Base-by-base conservation (phyloP, 176 grass and related monocot species). In the Aegilops tauschii region DNA sequence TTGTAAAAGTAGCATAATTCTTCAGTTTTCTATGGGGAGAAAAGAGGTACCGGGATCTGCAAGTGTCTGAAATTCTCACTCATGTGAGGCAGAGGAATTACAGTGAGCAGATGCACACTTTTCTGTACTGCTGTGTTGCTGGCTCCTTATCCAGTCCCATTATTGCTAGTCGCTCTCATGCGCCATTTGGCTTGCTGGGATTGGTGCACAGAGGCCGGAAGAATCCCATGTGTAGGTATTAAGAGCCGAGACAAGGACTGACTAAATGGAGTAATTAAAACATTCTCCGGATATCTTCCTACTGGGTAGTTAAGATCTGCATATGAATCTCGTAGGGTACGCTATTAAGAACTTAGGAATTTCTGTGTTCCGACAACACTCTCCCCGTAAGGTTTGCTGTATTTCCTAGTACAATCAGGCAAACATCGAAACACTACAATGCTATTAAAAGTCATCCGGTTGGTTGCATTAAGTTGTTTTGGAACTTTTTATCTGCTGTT, bases 141-240 rank as follows among this genome's bases (percentile, higher is more conserved):
- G 36, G 20, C 27, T 87, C 73, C 81, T 87, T 80, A 77, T 85
- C 73, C 40, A 12, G 8, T 21, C 72, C 59, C 61, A 66, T 85
- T 35, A 36, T 25, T 16, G 59, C 8, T 85, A 66, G 59, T 79
- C 47, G 13, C 64, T 79, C 18, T 61, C 49, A 86, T 62, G 75
- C 31, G 32, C 10, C 65, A 80, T 80, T 71, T 34, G 29, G 50
- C 34, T 70, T 75, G 63, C 62, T 84, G 61, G 68, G 29, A 69
- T 78, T 69, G 82, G 71, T 64, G 42, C 21, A 8, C 8, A 64
- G 17, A 78, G 29, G 32, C 69, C 7, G 4, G 49, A 84, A n/a
- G 64, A 61, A 66, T 50, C 36, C 16, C 69, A 77, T 23, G 68
- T 58, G 52, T 76, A 36, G 30, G 39, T 65, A 79, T 90, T 78